Conservation (phyloP, 805 yeast genomes). For the Candida nitratophila region DNA sequence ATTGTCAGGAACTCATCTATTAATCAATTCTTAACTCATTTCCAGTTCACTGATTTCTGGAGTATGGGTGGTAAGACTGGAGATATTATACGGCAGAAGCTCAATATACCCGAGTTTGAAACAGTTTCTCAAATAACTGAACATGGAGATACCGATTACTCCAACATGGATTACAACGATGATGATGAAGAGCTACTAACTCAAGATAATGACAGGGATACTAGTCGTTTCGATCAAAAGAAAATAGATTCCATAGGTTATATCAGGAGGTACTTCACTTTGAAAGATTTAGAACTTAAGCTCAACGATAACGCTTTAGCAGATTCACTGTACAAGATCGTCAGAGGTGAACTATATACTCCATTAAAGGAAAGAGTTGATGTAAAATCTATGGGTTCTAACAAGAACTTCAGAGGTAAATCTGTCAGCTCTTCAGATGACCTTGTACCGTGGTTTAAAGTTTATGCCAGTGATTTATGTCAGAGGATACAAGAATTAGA, state of each 20-base stretch:
- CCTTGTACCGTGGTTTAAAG: slow-evolving; percentile 70
- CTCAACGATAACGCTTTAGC: slow-evolving; percentile 40
- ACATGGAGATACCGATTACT: slow-evolving; percentile 6
- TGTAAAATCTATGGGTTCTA: slow-evolving; percentile 82
- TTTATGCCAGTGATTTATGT: slow-evolving; percentile 72
- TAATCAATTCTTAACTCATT: slow-evolving; percentile 46
- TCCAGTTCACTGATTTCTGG: slow-evolving; percentile 71
- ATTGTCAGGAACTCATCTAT: slow-evolving; percentile 48
- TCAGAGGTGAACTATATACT: slow-evolving; percentile 53
- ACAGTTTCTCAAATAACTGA: not conserved
- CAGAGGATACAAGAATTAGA: slow-evolving; percentile 67
- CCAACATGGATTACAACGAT: not conserved
- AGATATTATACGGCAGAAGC: slow-evolving; percentile 38
- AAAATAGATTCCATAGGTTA: slow-evolving; percentile 36
- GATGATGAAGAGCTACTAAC: not conserved
- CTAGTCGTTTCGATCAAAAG: not conserved
- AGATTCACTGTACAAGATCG: slow-evolving; percentile 47
- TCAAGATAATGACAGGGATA: not conserved
- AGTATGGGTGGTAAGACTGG: slow-evolving; percentile 92
- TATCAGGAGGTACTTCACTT: slow-evolving; percentile 43
- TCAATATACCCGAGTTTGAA: slow-evolving; percentile 40
- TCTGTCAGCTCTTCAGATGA: slow-evolving; percentile 48
- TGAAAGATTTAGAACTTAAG: slow-evolving; percentile 26
- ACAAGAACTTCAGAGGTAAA: slow-evolving; percentile 64
- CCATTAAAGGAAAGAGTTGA: slow-evolving; percentile 53